Evolutionary conservation across 2,329 filamentous ascomycete species (phyloP).

Genomic region (Ciborinia camelliae): DNA sequence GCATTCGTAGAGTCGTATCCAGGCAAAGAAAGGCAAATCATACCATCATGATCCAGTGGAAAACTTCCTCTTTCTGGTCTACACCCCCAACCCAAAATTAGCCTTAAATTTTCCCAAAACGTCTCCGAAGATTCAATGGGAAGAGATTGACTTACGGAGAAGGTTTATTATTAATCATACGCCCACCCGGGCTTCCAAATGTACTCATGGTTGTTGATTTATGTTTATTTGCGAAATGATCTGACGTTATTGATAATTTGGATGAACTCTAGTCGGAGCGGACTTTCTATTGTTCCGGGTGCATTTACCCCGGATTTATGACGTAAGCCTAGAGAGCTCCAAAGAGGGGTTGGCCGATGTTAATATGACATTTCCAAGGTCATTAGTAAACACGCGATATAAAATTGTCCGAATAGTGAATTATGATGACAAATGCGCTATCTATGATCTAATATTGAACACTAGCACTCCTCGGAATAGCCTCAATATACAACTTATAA

Average conservation of each 20-base stretch:
- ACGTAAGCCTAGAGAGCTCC: neutral
- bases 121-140: neutral
- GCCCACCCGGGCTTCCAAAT: conserved; percentile 69
- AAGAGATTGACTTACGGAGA: conserved; percentile 55
- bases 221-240: neutral
- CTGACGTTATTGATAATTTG: conserved; percentile 12
- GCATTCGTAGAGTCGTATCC: neutral
- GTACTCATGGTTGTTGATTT: conserved; percentile 48
- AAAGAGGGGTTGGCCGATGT: neutral
- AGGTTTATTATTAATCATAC: conserved; percentile 61
- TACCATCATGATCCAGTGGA: conserved; percentile 90
- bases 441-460: too few relatives aligned
- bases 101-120: conserved; percentile 6
- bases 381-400: too few relatives aligned
- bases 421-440: too few relatives aligned
- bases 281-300: conserved; percentile 13
- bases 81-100: conserved; percentile 9
- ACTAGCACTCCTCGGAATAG: too few relatives aligned
- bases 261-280: neutral
- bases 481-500: too few relatives aligned
- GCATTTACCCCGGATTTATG: conserved; percentile 2
- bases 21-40: conserved; percentile 20
- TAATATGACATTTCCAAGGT: too few relatives aligned
- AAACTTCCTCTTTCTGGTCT: conserved; percentile 92
- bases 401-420: too few relatives aligned